Evolutionary conservation across 495 filamentous ascomycete genomes (phyloP), one percentile per base, ranked within the genome.

Genomic region (Darksidea phi): DNA sequence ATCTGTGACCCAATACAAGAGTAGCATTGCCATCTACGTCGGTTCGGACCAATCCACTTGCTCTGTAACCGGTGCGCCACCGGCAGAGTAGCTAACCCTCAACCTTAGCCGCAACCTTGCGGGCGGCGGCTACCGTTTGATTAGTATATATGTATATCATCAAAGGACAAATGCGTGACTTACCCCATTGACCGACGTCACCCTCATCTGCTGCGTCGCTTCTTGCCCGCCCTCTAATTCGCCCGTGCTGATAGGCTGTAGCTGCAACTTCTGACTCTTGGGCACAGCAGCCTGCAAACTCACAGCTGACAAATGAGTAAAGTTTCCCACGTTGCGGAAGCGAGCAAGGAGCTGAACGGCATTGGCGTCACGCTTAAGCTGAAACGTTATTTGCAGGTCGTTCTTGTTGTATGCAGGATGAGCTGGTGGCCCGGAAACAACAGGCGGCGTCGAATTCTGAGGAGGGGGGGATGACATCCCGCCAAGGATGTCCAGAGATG

Each of bases 21-120:
- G 10, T 10, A 32, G 28, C 28, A 10, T 10, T 10, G 10, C 28
- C 18, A 42, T 25, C 41, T 48, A 63, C 24, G 52, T 75, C 32
- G 91, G 89, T 73, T 98, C 94, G 49, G 86, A 83, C 94, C 94
- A 98, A 78, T 97, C 92, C 57, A 97, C 91, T 75, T 96, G 90
- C 67, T 98, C 95, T 68, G 85, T 88, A 7, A 95, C 83, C 50
- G 85, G 77, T n/a, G 76, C 79, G 24, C 83, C 80, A 52, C 86
- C 86, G 65, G 84, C 87, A 37, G 81, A 78, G 74, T 89, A 97
- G 50, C 84, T 84, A 68, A 98, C 81, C 77, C 89, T 92, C 64
- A 98, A 79, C 71, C 95, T 82, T 64, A 98, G 76, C 34, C 91
- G 85, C 57, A 98, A 79, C 70, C 80, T 84, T 53, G 86, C 75